Base-by-base conservation (phyloP, 2,329 filamentous ascomycete species). In the Colletotrichum tanaceti region DNA sequence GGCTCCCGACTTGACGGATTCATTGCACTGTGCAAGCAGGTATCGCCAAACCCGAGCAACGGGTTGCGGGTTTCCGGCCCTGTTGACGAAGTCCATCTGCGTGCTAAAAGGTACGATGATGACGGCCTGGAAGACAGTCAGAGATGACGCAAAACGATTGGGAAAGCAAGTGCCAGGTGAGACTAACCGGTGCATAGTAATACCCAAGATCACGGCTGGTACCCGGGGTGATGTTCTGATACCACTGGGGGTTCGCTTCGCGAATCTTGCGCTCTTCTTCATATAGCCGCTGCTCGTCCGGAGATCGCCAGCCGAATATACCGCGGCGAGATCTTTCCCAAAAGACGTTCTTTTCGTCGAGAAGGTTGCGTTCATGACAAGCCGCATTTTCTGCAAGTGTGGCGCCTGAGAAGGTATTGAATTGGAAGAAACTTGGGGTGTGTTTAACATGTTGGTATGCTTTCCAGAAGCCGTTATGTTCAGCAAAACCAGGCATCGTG, bases 321-420 rank as follows among this genome's bases (percentile, higher is more conserved):
- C 49, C 44, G 14, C 66, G 66, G 18, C 66, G 66, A 28, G 66
- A 62, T 20, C 66, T 58, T 46, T 69, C 66, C 66, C 66, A 69
- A 3, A 43, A 49, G 14, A 69, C 24, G 18, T 66, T 65, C 44
- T 20, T 39, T 10, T 58, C 57, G 4, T 69, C 57, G 16, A 69
- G 62, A 13, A 69, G 38, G 20, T 69, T 66, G 28, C 57, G 57
- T 14, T 20, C 55, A 5, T 57, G 58, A 38, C 55, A 69, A 43
- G 16, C 28, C 11, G 43, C 58, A 9, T 28, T 53, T 43, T 69
- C 57, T 1, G 62, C 66, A 18, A 66, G 38, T 5, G 50, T 55
- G 4, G 2, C 24, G 22, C 57, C 57, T 3, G n/a, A 14, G 38
- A 58, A 66, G 18, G 6, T 57, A 9, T 38, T 60, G 38, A 66